Evolutionary conservation across 495 filamentous ascomycete species (phyloP).

Genomic region (Entonaema liquescens): DNA sequence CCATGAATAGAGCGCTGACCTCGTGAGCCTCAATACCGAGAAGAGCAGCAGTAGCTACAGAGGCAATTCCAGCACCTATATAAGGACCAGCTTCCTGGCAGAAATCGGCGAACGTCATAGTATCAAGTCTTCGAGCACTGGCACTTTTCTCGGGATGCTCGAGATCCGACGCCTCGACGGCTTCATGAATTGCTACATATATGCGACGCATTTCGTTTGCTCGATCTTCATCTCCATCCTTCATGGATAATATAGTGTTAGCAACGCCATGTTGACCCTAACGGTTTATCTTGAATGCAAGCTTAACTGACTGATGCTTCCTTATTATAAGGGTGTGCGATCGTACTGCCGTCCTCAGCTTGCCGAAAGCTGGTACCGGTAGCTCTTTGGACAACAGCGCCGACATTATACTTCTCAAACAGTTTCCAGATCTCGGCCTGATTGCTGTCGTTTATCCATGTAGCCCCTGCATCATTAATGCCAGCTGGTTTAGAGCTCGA

Average conservation of each 20-base stretch:
- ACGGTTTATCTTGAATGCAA: not conserved
- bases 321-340: conserved; percentile 45
- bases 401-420: conserved; percentile 47
- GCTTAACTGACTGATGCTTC: conserved; percentile 42
- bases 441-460: conserved; percentile 61
- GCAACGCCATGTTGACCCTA: not conserved
- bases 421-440: conserved; percentile 52
- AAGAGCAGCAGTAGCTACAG: conserved; percentile 52
- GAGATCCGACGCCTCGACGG: conserved; percentile 27
- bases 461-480: conserved; percentile 56
- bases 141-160: conserved; percentile 30
- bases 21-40: conserved; percentile 53
- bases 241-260: not conserved
- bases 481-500: conserved; percentile 38
- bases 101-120: conserved; percentile 37
- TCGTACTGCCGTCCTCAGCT: conserved; percentile 37
- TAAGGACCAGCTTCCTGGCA: conserved; percentile 21
- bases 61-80: conserved; percentile 37
- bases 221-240: not conserved
- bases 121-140: conserved; percentile 45
- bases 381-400: conserved; percentile 54
- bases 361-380: conserved; percentile 48
- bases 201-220: conserved; percentile 8
- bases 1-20: conserved; percentile 56
- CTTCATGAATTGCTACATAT: conserved; percentile 22